phyloP scores from a whole-genome alignment of 805 yeast genomes.

The Zygoascus biomembranicola region DNA sequence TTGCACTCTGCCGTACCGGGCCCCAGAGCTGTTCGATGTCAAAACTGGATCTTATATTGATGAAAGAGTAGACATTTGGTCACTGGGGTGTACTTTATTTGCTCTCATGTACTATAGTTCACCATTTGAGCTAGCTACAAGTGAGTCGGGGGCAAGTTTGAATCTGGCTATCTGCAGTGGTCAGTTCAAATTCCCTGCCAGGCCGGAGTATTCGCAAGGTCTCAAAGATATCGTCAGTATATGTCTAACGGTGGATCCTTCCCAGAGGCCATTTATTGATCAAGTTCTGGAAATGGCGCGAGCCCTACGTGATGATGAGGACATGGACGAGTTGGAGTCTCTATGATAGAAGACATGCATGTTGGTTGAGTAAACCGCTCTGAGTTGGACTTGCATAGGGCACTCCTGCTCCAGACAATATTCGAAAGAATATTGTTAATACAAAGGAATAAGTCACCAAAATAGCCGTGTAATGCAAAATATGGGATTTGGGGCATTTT shows the following conservation, averaged over 20 bases:
- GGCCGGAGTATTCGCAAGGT: constrained; percentile 45
- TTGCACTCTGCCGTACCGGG: constrained; percentile 79
- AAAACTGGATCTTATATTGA: constrained; percentile 55
- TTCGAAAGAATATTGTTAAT: too few species aligned
- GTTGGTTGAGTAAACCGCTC: too few species aligned
- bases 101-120: constrained; percentile 69
- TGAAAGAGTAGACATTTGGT: constrained; percentile 84
- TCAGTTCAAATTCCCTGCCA: constrained; percentile 47
- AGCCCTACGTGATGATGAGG: neutral
- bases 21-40: constrained; percentile 83
- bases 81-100: constrained; percentile 77
- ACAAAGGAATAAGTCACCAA: too few species aligned
- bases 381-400: too few species aligned
- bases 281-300: constrained; percentile 7
- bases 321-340: neutral
- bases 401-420: too few species aligned
- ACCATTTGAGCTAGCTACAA: constrained; percentile 82
- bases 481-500: too few species aligned
- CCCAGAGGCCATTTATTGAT: constrained; percentile 55
- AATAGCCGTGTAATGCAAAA: too few species aligned
- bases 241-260: constrained; percentile 59
- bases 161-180: constrained; percentile 68
- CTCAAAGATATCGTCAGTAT: constrained; percentile 46
- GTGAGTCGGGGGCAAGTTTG: constrained; percentile 73
- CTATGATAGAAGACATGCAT: neutral